phyloP scores from a whole-genome alignment of 805 yeast species.

The Komagataella populi region DNA sequence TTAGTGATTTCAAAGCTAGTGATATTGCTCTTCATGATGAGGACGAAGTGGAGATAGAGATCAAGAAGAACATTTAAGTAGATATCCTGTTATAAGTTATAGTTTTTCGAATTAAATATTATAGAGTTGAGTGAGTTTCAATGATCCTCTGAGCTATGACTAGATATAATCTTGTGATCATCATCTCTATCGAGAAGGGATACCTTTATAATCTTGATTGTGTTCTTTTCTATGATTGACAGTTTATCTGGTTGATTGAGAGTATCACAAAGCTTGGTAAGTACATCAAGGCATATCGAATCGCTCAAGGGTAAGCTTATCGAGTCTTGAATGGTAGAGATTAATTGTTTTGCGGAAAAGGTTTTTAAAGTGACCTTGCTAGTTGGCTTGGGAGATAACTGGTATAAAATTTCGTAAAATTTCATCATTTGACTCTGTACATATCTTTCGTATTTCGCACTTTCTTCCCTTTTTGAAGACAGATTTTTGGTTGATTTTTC shows the following conservation, averaged over 20 bases:
- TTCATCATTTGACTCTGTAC: neutral
- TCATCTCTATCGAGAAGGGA: neutral
- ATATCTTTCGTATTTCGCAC: neutral
- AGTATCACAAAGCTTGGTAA: neutral
- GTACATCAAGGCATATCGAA: neutral
- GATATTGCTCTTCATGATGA: constrained; percentile 56
- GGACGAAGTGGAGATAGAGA: constrained; percentile 7
- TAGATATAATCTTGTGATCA: neutral
- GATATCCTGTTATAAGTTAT: neutral
- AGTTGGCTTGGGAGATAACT: constrained; percentile 1
- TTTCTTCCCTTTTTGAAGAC: neutral
- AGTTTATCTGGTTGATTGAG: neutral
- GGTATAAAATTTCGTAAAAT: constrained; percentile 1
- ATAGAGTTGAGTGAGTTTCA: neutral
- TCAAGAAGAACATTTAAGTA: neutral
- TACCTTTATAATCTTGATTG: neutral
- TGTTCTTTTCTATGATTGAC: neutral
- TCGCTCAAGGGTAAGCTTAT: neutral
- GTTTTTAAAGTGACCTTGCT: neutral
- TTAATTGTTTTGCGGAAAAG: neutral
- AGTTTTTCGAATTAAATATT: neutral
- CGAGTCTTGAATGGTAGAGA: neutral
- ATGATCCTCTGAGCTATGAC: neutral
- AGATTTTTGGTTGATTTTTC: neutral
- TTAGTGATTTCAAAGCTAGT: constrained; percentile 84